Conservation (phyloP, 805 yeast genomes). For the Ascoidea rubescens region DNA sequence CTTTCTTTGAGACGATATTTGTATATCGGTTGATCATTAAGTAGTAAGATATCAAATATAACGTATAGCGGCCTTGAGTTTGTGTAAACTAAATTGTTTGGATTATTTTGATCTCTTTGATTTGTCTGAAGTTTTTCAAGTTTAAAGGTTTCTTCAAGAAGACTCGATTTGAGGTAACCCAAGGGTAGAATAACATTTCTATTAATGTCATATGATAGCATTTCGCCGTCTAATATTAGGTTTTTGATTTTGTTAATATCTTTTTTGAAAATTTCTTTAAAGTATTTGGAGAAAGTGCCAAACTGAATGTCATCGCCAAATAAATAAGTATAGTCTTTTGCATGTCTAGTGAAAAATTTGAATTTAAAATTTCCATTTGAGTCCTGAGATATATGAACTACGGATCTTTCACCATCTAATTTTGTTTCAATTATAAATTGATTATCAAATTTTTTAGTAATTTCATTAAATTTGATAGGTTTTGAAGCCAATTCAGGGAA, state of each 20-base stretch:
- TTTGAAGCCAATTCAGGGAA: slow-evolving; percentile 66
- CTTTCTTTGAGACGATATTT: slow-evolving; percentile 40
- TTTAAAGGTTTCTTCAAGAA: slow-evolving; percentile 31
- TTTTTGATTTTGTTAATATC: slow-evolving; percentile 18
- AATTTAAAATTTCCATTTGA: slow-evolving; percentile 15
- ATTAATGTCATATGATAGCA: slow-evolving; percentile 72
- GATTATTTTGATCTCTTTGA: slow-evolving; percentile 16
- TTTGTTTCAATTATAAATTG: slow-evolving; percentile 64
- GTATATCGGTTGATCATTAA: slow-evolving; percentile 55
- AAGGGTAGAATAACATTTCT: slow-evolving; percentile 52
- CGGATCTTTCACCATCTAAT: slow-evolving; percentile 85
- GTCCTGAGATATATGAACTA: slow-evolving; percentile 45
- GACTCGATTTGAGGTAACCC: slow-evolving; percentile 65
- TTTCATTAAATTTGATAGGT: slow-evolving; percentile 32
- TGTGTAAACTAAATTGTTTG: background rate
- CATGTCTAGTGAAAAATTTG: slow-evolving; percentile 48
- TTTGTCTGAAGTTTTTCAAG: slow-evolving; percentile 10
- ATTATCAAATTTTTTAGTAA: slow-evolving; percentile 30
- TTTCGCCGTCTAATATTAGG: slow-evolving; percentile 71
- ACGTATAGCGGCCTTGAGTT: slow-evolving; percentile 38
- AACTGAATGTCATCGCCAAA: slow-evolving; percentile 41
- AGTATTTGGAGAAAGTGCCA: slow-evolving; percentile 42
- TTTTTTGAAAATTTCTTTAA: slow-evolving; percentile 21
- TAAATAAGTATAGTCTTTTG: slow-evolving; percentile 55
- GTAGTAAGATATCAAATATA: slow-evolving; percentile 58